A percentile compares a stretch with the other conserved stretches of the same genome.
phyloP scores from a whole-genome alignment of 139 green algal species.

The Picochlorum costavermella region DNA sequence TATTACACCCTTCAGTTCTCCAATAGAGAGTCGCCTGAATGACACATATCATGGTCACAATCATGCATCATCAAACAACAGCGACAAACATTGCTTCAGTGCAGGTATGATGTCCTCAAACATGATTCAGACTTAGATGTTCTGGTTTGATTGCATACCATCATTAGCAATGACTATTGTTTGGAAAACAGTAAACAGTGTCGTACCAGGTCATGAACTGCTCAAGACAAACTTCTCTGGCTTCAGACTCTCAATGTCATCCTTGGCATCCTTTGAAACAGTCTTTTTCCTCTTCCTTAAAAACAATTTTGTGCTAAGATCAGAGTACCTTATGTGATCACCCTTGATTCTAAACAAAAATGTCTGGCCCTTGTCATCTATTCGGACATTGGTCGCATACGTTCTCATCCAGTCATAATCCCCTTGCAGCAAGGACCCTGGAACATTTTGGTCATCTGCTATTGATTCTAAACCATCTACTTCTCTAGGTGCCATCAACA shows the following conservation, averaged over 20 bases:
- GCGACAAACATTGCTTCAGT: neutral
- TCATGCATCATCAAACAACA: too few relatives aligned
- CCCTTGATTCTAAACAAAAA: conserved; percentile 29
- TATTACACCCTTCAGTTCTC: too few relatives aligned
- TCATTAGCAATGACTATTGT: neutral
- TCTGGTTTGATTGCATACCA: conserved; percentile 11
- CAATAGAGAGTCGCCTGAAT: too few relatives aligned
- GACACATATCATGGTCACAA: too few relatives aligned
- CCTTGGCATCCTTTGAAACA: neutral
- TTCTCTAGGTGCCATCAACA: conserved; percentile 27
- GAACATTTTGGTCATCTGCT: conserved; percentile 2
- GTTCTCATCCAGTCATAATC: conserved; percentile 51
- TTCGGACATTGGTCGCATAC: conserved; percentile 25
- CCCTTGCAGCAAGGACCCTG: conserved; percentile 7
- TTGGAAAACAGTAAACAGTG: neutral
- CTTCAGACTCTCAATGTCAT: conserved; percentile 12
- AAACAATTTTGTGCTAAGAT: conserved; percentile 26
- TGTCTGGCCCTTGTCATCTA: conserved; percentile 22
- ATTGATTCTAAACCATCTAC: neutral
- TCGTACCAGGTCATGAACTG: neutral
- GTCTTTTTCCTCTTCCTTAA: conserved; percentile 28
- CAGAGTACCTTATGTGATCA: conserved; percentile 20
- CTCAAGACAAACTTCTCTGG: conserved; percentile 22
- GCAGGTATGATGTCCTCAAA: neutral
- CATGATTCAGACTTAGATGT: conserved; percentile 18